Conservation (phyloP, 164 flowering plant species). For the Aristolochia californica region DNA sequence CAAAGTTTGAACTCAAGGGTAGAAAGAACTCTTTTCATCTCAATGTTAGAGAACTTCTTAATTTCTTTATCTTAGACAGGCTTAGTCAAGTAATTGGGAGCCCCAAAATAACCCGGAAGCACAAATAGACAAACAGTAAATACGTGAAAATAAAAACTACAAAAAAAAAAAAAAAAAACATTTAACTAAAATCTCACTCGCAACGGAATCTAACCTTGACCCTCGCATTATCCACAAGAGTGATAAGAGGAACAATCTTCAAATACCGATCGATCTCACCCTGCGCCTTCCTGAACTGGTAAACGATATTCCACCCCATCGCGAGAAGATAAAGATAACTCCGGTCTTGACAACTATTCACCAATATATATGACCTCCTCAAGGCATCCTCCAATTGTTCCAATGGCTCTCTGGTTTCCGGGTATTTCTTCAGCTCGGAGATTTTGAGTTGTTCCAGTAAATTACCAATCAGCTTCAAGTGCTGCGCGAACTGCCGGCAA, state of each 20-base stretch:
- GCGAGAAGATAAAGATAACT: slow-evolving; percentile 87
- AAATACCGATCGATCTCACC: slow-evolving; percentile 83
- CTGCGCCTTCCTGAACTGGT: slow-evolving; percentile 86
- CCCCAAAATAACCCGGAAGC: too few species aligned
- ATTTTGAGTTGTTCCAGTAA: slow-evolving; percentile 80
- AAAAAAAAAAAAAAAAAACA: neutral
- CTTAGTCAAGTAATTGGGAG: too few species aligned
- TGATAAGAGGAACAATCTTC: slow-evolving; percentile 75
- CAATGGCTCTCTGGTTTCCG: slow-evolving; percentile 88
- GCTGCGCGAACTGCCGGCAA: slow-evolving; percentile 86
- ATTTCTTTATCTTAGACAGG: too few species aligned
- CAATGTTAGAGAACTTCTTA: too few species aligned
- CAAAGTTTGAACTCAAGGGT: neutral
- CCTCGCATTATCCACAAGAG: slow-evolving; percentile 83
- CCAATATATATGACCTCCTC: slow-evolving; percentile 72
- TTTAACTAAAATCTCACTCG: neutral
- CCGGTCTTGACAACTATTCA: slow-evolving; percentile 84
- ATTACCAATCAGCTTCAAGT: slow-evolving; percentile 86
- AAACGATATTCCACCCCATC: slow-evolving; percentile 97
- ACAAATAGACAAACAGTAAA: too few species aligned
- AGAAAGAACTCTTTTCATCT: neutral
- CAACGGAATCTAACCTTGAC: slow-evolving; percentile 46
- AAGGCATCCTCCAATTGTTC: slow-evolving; percentile 93
- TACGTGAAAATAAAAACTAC: neutral
- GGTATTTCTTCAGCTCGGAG: slow-evolving; percentile 80